Evolutionary conservation across 108 stramenopile genomes (phyloP), one percentile per base, ranked within the genome.

Genomic region (Mediolabrus comicus): DNA sequence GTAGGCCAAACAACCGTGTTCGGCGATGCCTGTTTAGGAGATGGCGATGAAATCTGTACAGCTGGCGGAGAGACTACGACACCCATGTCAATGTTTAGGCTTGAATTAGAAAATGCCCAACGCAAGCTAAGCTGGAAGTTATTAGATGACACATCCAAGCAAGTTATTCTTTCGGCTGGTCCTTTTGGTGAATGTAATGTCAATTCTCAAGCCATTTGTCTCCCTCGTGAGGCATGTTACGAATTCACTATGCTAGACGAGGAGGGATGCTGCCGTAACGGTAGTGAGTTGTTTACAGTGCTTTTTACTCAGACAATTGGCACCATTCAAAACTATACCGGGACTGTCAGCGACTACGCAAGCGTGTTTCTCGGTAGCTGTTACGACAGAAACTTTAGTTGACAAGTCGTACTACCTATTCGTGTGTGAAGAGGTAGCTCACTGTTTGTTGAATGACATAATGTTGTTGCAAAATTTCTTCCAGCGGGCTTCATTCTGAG

Each of bases 281-380:
- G 29, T 17, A 24, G 22, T 24, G 74, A 60, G 6, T 17, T 39
- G 24, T 75, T 75, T 17, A 75, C 74, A 3, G 59, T 67, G 4
- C 30, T 75, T 16, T 75, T 75, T 24, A 62, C 74, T 24, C 59
- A 69, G 30, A 35, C 39, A 14, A 26, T 67, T 27, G 26, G 32
- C 32, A 59, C 30, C 25, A 51, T 76, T 19, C 75, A 76, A 59
- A 69, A 69, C 49, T 69, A 69, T 28, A 76, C 62, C 0, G 67
- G 75, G 19, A 29, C 41, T 24, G 39, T 69, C 19, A 55, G 32
- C 43, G 51, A 28, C 35, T 19, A 28, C 19, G 26, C 54, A 34
- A 67, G 24, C 52, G 56, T 76, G 19, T 76, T 69, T 69, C 68
- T 76, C 17, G 75, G 75, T 13, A 62, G 62, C 33, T 76, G 75